Evolutionary conservation across 2,329 filamentous ascomycete species (phyloP).

Genomic region (Botrytis galanthina): DNA sequence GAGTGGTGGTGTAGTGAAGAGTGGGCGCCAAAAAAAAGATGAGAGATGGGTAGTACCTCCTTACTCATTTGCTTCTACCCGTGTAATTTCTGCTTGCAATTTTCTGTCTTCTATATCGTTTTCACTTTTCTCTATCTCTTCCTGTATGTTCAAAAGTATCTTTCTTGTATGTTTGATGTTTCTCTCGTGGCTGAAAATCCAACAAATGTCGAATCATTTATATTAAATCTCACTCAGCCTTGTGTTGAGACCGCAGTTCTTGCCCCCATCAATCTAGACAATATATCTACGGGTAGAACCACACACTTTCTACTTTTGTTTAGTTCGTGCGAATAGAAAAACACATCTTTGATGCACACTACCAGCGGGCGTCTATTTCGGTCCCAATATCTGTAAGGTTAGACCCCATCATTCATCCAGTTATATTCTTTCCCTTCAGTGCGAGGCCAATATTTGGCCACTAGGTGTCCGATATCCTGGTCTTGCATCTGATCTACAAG

Average conservation of each 20-base stretch:
- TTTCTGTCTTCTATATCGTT: neutral
- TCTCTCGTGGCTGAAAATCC: neutral
- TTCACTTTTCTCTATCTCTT: neutral
- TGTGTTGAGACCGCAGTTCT: slow-evolving; percentile 25
- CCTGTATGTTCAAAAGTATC: neutral
- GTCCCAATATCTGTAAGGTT: slow-evolving; percentile 23
- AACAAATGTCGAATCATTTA: neutral
- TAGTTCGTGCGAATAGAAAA: slow-evolving; percentile 9
- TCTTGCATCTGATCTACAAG: slow-evolving; percentile 22
- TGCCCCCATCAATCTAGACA: slow-evolving; percentile 18
- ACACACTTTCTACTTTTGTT: slow-evolving; percentile 10
- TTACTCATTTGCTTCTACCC: slow-evolving; percentile 4
- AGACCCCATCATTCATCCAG: slow-evolving; percentile 27
- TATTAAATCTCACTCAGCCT: slow-evolving; percentile 26
- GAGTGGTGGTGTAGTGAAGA: slow-evolving; percentile 11
- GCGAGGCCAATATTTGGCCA: slow-evolving; percentile 25
- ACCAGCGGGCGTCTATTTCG: slow-evolving; percentile 36
- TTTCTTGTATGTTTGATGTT: neutral
- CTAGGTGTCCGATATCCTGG: slow-evolving; percentile 19
- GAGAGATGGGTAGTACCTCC: slow-evolving; percentile 3
- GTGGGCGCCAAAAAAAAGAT: slow-evolving; percentile 14
- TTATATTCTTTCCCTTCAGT: slow-evolving; percentile 25
- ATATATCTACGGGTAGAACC: slow-evolving; percentile 19
- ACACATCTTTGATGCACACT: slow-evolving; percentile 21
- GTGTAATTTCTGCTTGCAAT: neutral